These are phyloP conservation scores for Musa itinerans DNA, from an alignment of 176 grass and related monocot species.

Conservation along the genomic window DNA sequence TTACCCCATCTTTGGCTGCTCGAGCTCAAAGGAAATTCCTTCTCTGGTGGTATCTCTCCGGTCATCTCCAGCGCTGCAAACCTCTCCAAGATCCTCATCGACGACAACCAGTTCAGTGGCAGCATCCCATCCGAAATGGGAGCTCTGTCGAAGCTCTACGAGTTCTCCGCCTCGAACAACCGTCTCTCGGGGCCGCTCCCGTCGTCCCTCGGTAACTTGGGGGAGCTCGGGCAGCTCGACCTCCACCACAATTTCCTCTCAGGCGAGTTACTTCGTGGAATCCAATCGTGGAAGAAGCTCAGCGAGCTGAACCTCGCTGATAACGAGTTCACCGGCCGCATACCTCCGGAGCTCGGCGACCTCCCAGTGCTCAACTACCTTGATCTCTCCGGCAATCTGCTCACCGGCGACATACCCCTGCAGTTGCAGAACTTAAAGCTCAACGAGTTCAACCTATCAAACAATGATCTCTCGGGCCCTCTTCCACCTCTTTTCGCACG, in stretches of 20 bases:
- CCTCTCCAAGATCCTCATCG: slow-evolving; percentile 66
- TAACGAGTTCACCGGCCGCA: slow-evolving; percentile 53
- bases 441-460: slow-evolving; percentile 64
- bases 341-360: slow-evolving; percentile 68
- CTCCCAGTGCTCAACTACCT: slow-evolving; percentile 90
- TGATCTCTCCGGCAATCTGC: slow-evolving; percentile 60
- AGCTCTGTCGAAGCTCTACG: slow-evolving; percentile 50
- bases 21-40: slow-evolving; percentile 58
- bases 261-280: slow-evolving; percentile 56
- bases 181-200: slow-evolving; percentile 60
- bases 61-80: slow-evolving; percentile 57
- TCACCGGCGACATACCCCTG: slow-evolving; percentile 48
- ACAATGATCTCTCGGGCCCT: slow-evolving; percentile 60
- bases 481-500: slow-evolving; percentile 55
- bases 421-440: slow-evolving; percentile 80
- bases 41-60: slow-evolving; percentile 58
- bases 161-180: slow-evolving; percentile 73
- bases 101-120: slow-evolving; percentile 53
- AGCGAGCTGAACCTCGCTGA: slow-evolving; percentile 69
- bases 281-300: slow-evolving; percentile 61
- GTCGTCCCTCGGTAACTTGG: slow-evolving; percentile 33
- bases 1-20: slow-evolving; percentile 67
- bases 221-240: slow-evolving; percentile 62
- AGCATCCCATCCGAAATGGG: slow-evolving; percentile 67
- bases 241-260: slow-evolving; percentile 65